phyloP scores from a whole-genome alignment of 2,329 filamentous ascomycete species.

The Neonectria sp. region DNA sequence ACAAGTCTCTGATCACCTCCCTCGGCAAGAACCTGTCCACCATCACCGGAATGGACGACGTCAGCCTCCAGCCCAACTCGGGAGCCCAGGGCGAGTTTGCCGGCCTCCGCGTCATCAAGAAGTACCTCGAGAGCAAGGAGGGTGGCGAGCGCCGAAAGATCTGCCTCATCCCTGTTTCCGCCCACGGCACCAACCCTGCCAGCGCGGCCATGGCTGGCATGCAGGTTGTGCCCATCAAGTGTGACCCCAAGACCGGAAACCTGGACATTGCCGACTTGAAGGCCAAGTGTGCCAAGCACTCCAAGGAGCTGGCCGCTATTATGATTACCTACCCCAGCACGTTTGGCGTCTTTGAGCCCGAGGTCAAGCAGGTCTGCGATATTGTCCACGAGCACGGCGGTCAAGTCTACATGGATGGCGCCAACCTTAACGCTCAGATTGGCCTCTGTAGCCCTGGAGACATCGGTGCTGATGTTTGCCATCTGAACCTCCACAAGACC shows the following conservation, averaged over 20 bases:
- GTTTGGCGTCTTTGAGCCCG: constrained; percentile 94
- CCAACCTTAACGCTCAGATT: constrained; percentile 98
- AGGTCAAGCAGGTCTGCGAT: constrained; percentile 87
- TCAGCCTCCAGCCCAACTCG: constrained; percentile 94
- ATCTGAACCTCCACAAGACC: constrained; percentile 98
- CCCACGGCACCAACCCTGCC: constrained; percentile 96
- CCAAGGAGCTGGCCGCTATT: constrained; percentile 88
- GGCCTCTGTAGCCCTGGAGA: constrained; percentile 94
- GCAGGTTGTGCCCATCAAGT: constrained; percentile 94
- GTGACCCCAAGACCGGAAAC: constrained; percentile 88
- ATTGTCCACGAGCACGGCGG: constrained; percentile 90
- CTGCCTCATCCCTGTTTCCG: constrained; percentile 94
- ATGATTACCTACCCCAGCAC: constrained; percentile 98
- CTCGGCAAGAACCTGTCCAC: constrained; percentile 82
- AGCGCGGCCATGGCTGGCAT: constrained; percentile 97
- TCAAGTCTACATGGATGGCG: constrained; percentile 99
- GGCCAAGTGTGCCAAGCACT: constrained; percentile 90
- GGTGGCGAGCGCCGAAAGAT: constrained; percentile 82
- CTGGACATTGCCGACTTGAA: constrained; percentile 91
- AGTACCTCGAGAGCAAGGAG: constrained; percentile 76
- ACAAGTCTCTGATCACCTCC: constrained; percentile 78
- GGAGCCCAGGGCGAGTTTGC: constrained; percentile 97
- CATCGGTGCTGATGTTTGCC: constrained; percentile 97
- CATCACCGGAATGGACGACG: constrained; percentile 90
- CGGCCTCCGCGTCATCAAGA: constrained; percentile 88